Evolutionary conservation across 345 rosid species (phyloP), one percentile per base, ranked within the genome.

Genomic region (Aquilaria sinensis): DNA sequence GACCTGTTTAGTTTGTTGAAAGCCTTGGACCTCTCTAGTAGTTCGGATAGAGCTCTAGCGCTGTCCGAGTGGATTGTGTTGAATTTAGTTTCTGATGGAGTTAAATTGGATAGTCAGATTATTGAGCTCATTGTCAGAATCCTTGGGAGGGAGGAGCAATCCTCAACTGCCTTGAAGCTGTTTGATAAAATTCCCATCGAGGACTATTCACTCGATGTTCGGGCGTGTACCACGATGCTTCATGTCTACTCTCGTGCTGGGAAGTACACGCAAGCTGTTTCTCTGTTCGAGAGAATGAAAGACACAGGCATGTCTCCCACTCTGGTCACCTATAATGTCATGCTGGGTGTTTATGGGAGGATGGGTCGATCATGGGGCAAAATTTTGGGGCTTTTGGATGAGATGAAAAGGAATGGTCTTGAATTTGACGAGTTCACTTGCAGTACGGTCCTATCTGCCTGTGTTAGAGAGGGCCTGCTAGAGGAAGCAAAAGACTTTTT

Each of bases 361-460:
- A 87, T 84, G 96, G 96, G 98, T 49, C 72, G 91, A 37, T 92
- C 98, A 4, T 87, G 95, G 89, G 43, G 69, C 12, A 87, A 75
- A 15, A 87, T 89, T 78, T 68, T 85, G 23, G 48, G 46, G 2
- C 82, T 92, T 49, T 64, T 92, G 71, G 87, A 84, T 50, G 96
- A 85, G 70, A 89, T 92, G 75, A 81, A 73, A 75, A 74, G 70
- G 72, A 73, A 67, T 66, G 82, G 90, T 30, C 77, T 89, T 51
- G 60, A 70, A 29, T 85, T 78, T 50, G 96, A 89, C 70, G 98
- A 92, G 60, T 92, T 92, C 56, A 89, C 98, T 66, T 89, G 86
- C 54, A 92, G 98, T 47, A 89, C 96, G 16, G 98, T 92, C 64
- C 55, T 92, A 49, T 75, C 98, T 45, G 98, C 98, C 47, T 92